Base-by-base conservation (phyloP, 1,284 basidiomycete genomes). In the Sanguinoderma infundibulare region DNA sequence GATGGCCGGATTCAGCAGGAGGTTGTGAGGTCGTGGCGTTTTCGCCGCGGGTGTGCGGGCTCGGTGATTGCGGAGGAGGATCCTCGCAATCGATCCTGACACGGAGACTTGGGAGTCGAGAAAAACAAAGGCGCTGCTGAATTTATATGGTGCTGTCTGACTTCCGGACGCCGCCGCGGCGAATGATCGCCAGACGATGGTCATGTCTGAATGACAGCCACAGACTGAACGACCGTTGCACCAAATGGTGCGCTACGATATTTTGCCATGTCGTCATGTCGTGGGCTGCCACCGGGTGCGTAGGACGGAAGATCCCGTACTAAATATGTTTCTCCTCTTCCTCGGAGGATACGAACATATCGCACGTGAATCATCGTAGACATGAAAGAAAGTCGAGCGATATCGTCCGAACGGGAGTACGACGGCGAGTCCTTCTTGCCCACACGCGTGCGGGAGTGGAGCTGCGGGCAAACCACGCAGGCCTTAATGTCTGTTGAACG, bases 11-110 rank as follows among this genome's bases (percentile, higher is more conserved):
- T 42, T 73, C 81, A 63, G 69, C 78, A 12, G 47, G 36, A 5
- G 30, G 28, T 8, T 26, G 20, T 38, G 34, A 44, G 22, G 1
- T 90, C 88, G 67, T 94, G 94, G 1, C 94, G 94, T 1, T 82
- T 86, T 1, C 96, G 97, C 28, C 46, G 20, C 28, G 15, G 30
- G 5, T 20, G 20, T 14, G 49, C 20, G 32, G 8, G 32, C 20
- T 51, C 75, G 84, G 0, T 96, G 85, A 87, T 78, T 75, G 51
- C 39, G n/a, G 47, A 12, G 42, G 40, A 17, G 28, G n/a, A 35
- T 46, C 40, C 24, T 55, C 42, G 54, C 30, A 34, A 34, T 32
- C 49, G 49, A 51, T 22, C 20, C 32, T 36, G 32, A 51, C 49
- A 17, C 49, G 49, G 22, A 9, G 47, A 39, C 34, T 20, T 9